A percentile compares a stretch with the other conserved stretches of the same genome.
phyloP scores from a whole-genome alignment of 306 rosid species.

The Pachyrhizus erosus region DNA sequence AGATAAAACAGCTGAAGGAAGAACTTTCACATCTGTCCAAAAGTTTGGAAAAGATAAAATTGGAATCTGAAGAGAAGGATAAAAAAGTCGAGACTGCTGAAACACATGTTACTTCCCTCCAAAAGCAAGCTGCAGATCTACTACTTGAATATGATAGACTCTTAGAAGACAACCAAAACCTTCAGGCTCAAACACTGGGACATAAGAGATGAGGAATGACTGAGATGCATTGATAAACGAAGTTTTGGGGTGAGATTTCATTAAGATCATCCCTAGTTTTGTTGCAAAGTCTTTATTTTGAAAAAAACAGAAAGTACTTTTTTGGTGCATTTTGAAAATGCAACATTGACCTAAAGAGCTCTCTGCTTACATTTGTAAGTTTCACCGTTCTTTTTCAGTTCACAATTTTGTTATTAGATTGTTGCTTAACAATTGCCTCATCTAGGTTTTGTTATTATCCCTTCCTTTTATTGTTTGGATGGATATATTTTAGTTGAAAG shows the following conservation, averaged over 20 bases:
- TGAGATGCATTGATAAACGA: constrained; percentile 27
- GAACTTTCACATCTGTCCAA: constrained; percentile 52
- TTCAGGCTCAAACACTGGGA: constrained; percentile 64
- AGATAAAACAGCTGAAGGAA: constrained; percentile 61
- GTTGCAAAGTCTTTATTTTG: constrained; percentile 32
- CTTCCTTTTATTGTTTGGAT: background rate
- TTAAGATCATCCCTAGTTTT: constrained; percentile 10
- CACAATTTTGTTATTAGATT: constrained; percentile 24
- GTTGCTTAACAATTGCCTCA: background rate
- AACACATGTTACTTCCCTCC: constrained; percentile 74
- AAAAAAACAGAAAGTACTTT: background rate
- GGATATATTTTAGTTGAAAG: background rate
- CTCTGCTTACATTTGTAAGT: constrained; percentile 3
- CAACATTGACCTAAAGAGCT: constrained; percentile 9
- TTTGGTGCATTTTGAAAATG: constrained; percentile 38
- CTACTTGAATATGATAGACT: constrained; percentile 83
- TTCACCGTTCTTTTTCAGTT: constrained; percentile 16
- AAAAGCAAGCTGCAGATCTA: constrained; percentile 81
- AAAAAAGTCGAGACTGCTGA: constrained; percentile 71
- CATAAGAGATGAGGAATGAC: constrained; percentile 29
- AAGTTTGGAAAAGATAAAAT: constrained; percentile 67
- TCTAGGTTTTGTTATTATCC: background rate
- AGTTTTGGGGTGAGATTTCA: constrained; percentile 37
- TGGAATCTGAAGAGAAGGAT: constrained; percentile 69
- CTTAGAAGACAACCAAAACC: constrained; percentile 86